Evolutionary conservation across 192 early-diverging fungal species (phyloP).

Genomic region (Gigaspora rosea): DNA sequence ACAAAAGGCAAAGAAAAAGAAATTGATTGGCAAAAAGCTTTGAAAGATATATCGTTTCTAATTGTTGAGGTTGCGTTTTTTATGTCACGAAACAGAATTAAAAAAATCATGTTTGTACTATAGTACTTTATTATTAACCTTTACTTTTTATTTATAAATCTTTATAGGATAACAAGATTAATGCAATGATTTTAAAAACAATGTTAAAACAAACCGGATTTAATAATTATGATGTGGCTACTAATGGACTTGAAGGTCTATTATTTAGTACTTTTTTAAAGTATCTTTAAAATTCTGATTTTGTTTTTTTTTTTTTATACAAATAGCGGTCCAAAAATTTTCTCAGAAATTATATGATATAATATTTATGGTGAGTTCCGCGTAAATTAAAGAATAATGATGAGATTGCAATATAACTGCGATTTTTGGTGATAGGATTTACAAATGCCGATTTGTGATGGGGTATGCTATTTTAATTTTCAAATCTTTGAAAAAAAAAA

Average conservation of each 20-base stretch:
- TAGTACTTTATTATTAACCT: neutral
- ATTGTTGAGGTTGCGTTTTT: constrained; percentile 2
- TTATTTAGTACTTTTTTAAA: too few species aligned
- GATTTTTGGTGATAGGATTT: neutral
- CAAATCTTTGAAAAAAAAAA: neutral
- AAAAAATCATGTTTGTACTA: too few species aligned
- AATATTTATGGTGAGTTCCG: constrained; percentile 6
- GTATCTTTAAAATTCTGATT: too few species aligned
- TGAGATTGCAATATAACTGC: neutral
- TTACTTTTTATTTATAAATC: neutral
- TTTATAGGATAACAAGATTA: constrained; percentile 16
- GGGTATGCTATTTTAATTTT: neutral
- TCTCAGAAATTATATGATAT: neutral
- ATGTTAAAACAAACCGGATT: constrained; percentile 11
- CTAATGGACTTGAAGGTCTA: constrained; percentile 5
- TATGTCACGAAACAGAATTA: neutral
- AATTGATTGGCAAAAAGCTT: too few species aligned
- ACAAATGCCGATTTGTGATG: constrained; percentile 12
- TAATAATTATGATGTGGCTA: neutral
- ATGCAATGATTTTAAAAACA: constrained; percentile 14
- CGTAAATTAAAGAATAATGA: neutral
- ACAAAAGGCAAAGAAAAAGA: neutral
- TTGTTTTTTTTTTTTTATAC: neutral
- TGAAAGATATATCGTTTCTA: neutral
- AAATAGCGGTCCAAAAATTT: constrained; percentile 1